These are phyloP conservation scores for Candida multigemmis DNA, from an alignment of 805 yeast species.

Conservation along the genomic window DNA sequence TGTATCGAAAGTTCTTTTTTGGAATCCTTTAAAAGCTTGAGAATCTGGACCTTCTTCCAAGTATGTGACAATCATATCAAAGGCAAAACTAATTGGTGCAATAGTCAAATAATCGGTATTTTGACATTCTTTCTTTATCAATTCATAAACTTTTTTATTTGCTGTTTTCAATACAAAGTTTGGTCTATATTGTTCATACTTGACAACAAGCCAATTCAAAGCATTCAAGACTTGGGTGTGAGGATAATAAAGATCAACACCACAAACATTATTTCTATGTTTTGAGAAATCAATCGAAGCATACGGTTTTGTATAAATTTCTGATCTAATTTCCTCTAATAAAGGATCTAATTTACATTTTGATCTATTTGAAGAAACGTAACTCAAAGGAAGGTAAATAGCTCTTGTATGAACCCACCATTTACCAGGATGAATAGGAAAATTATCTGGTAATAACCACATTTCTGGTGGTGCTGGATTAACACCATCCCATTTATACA, in stretches of 20 bases:
- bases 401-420: slow-evolving; percentile 99
- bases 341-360: slow-evolving; percentile 57
- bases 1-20: slow-evolving; percentile 62
- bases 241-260: slow-evolving; percentile 90
- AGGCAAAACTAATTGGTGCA: slow-evolving; percentile 90
- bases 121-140: slow-evolving; percentile 61
- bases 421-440: slow-evolving; percentile 86
- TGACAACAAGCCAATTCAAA: slow-evolving; percentile 49
- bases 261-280: slow-evolving; percentile 80
- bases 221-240: slow-evolving; percentile 62
- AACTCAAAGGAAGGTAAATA: slow-evolving; percentile 80
- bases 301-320: slow-evolving; percentile 64
- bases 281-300: slow-evolving; percentile 57
- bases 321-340: slow-evolving; percentile 57
- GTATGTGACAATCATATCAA: slow-evolving; percentile 66
- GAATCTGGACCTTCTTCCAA: slow-evolving; percentile 67
- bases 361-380: slow-evolving; percentile 50
- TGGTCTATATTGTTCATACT: slow-evolving; percentile 73
- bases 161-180: slow-evolving; percentile 51
- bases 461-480: slow-evolving; percentile 97
- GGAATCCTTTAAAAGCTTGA: slow-evolving; percentile 43
- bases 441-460: slow-evolving; percentile 74
- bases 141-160: slow-evolving; percentile 45
- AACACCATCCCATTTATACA: slow-evolving; percentile 93
- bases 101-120: slow-evolving; percentile 80